Evolutionary conservation across 768 basidiomycete species (phyloP), one percentile per base, ranked within the genome.

Genomic region (Russula sp.): DNA sequence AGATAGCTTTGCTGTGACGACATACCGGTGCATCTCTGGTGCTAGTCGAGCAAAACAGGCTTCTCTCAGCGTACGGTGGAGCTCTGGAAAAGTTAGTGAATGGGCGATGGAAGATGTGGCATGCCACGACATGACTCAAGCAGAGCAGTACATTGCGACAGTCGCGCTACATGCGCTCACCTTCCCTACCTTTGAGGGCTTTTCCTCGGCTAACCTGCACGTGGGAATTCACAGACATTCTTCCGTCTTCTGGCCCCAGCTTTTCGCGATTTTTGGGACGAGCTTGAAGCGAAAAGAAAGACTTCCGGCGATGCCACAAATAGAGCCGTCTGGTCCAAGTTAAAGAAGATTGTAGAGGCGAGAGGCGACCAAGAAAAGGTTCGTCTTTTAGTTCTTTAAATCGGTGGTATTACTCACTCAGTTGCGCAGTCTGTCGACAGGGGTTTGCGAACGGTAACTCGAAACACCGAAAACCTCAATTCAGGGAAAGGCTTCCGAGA

Each of bases 201-300:
- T 92, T 73, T 80, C 83, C 11, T 73, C 80, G 3, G 80, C 81
- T n/a, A 73, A 73, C 5, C 75, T 36, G 73, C 75, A 13, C 78
- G 79, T 44, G 75, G 80, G 52, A 77, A 80, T 32, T 81, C 75
- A 50, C 78, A 78, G 52, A 87, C 90, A 0, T 90, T 87, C 68
- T 90, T 91, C 74, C 80, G 92, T 68, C 74, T 85, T 10, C 79
- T 98, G n/a, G 93, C 96, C 10, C 79, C 87, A 2, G 81, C 83
- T 20, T 96, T 88, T 75, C 83, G 94, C 66, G 90, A 94, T 73
- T 77, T 99, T 20, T 99, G 96, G 96, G 89, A 92, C 60, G 92
- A 95, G 73, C 76, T 98, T 18, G 94, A 94, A 70, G 72, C 69
- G 4, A 75, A 78, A 30, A 80, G 90, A 69, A 90, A 87, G 69